A percentile compares a stretch with the other conserved stretches of the same genome.
Conservation (phyloP, 2,329 filamentous ascomycete species). For the Anthostomella pinea region DNA sequence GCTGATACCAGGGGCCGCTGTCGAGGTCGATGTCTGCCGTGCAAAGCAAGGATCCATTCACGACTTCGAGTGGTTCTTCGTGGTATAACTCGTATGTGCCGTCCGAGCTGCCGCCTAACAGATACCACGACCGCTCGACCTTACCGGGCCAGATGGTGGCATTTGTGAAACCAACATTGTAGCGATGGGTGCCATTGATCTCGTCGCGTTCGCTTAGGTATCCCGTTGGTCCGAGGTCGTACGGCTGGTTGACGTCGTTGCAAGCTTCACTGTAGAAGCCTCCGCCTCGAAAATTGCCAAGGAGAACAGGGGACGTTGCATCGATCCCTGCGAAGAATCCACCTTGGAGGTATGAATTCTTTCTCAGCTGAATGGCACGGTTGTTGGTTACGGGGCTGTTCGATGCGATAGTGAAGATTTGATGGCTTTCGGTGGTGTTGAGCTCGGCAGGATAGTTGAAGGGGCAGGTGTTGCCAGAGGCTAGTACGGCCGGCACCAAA, state of each 20-base stretch:
- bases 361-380: conserved; percentile 21
- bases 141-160: conserved; percentile 15
- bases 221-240: conserved; percentile 18
- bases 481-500: conserved; percentile 7
- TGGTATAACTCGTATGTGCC: conserved; percentile 18
- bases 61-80: conserved; percentile 3
- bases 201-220: conserved; percentile 20
- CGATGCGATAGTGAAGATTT: conserved; percentile 15
- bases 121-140: conserved; percentile 16
- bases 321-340: conserved; percentile 18
- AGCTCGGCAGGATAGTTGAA: conserved; percentile 20
- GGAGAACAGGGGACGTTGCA: conserved; percentile 16
- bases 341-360: conserved; percentile 6
- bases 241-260: conserved; percentile 14
- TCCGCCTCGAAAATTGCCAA: conserved; percentile 12
- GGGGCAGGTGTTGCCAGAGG: conserved; percentile 14
- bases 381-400: conserved; percentile 18
- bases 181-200: conserved; percentile 12
- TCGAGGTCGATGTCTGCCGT: conserved; percentile 15
- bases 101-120: conserved; percentile 7
- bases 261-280: conserved; percentile 14
- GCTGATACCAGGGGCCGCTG: conserved; percentile 17
- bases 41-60: conserved; percentile 19
- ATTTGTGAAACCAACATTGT: conserved; percentile 19
- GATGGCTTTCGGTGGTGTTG: conserved; percentile 17